These are phyloP conservation scores for Byssothecium circinans DNA, from an alignment of 2,329 filamentous ascomycete species.

Conservation along the genomic window DNA sequence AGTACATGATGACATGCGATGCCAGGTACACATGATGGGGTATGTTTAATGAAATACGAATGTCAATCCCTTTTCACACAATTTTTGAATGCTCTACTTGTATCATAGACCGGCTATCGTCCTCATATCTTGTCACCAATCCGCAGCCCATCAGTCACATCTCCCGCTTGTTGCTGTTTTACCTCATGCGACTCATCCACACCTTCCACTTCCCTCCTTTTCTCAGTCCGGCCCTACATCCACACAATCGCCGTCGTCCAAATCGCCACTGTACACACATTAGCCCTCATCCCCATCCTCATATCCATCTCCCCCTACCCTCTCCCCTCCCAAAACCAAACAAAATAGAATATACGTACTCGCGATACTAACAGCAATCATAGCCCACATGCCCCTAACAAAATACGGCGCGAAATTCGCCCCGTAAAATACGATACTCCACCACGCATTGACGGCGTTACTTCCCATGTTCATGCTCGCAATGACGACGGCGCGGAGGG, in stretches of 20 bases:
- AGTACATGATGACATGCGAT: background rate
- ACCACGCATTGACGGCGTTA: slow-evolving; percentile 72
- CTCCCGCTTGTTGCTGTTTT: background rate
- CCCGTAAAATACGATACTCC: slow-evolving; percentile 71
- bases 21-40: background rate
- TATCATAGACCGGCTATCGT: too few species aligned
- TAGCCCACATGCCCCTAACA: slow-evolving; percentile 71
- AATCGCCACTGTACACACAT: slow-evolving; percentile 46
- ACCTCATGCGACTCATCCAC: background rate
- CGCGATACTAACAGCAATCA: slow-evolving; percentile 66
- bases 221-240: slow-evolving; percentile 47
- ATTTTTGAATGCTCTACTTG: too few species aligned
- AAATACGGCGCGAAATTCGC: slow-evolving; percentile 69
- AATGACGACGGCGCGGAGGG: slow-evolving; percentile 67
- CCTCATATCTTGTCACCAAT: background rate
- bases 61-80: too few species aligned
- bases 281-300: slow-evolving; percentile 2
- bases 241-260: slow-evolving; percentile 62
- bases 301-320: background rate
- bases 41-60: background rate
- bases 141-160: background rate
- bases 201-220: slow-evolving; percentile 23
- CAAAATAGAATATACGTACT: slow-evolving; percentile 19
- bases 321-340: background rate
- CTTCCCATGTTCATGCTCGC: slow-evolving; percentile 72